phyloP scores from a whole-genome alignment of 768 basidiomycete species.

The Zangia roseola region DNA sequence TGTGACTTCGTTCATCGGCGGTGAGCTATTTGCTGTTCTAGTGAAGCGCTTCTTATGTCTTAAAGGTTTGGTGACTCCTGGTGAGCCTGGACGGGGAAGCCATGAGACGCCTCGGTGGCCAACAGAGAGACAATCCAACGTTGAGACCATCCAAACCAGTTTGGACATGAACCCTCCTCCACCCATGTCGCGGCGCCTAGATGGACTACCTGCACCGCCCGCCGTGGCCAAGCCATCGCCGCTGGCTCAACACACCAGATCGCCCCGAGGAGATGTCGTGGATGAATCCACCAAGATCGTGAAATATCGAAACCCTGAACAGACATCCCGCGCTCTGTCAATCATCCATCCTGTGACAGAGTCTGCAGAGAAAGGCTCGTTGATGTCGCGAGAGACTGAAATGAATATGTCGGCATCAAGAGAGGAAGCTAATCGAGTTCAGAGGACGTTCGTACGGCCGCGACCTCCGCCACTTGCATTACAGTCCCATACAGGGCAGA shows the following conservation, averaged over 20 bases:
- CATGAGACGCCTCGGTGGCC: constrained; percentile 5
- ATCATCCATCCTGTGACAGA: constrained; percentile 15
- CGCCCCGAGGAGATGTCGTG: not conserved
- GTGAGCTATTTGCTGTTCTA: constrained; percentile 28
- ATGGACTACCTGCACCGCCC: not conserved
- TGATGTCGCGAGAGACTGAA: constrained; percentile 29
- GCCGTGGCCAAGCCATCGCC: not conserved
- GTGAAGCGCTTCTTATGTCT: constrained; percentile 3
- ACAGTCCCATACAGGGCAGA: constrained; percentile 10
- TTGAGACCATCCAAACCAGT: not conserved
- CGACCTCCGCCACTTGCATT: constrained; percentile 42
- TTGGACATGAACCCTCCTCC: not conserved
- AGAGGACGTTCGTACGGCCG: constrained; percentile 37
- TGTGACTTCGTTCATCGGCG: constrained; percentile 71
- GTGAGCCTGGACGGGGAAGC: constrained; percentile 9
- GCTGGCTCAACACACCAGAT: not conserved
- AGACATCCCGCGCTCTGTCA: constrained; percentile 15
- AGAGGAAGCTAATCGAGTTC: constrained; percentile 14
- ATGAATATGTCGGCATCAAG: constrained; percentile 20
- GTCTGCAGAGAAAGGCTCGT: constrained; percentile 24
- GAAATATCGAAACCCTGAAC: constrained; percentile 1
- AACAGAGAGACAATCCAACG: constrained; percentile 3
- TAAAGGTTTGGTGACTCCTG: constrained; percentile 36
- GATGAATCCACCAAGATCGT: not conserved
- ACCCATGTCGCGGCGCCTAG: not conserved